Percentiles rank a stretch among this genome's conserved stretches.
phyloP scores from a whole-genome alignment of 2,329 filamentous ascomycete genomes.

The Sclerotinia minor region DNA sequence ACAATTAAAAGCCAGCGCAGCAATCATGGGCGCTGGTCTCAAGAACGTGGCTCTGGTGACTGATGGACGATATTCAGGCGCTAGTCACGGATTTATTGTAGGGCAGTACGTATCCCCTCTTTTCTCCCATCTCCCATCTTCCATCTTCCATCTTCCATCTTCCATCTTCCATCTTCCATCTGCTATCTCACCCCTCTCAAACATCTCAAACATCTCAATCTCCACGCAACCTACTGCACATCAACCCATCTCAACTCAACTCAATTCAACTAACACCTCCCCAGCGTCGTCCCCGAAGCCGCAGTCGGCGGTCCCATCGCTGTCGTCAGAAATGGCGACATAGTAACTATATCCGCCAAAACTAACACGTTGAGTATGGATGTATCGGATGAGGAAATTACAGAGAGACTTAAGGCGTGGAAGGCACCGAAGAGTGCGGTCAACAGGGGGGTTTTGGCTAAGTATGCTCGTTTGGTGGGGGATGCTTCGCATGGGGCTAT shows the following conservation, averaged over 20 bases:
- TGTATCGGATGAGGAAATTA: constrained; percentile 67
- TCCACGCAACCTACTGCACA: too few species aligned
- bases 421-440: constrained; percentile 69
- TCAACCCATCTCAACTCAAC: too few species aligned
- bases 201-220: too few species aligned
- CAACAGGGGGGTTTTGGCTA: constrained; percentile 80
- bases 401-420: constrained; percentile 64
- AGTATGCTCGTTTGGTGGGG: constrained; percentile 84
- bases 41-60: constrained; percentile 89
- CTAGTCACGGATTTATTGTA: constrained; percentile 75
- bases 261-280: not conserved
- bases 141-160: too few species aligned
- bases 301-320: constrained; percentile 87
- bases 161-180: too few species aligned
- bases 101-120: constrained; percentile 56
- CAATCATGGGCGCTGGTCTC: constrained; percentile 89
- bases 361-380: constrained; percentile 70
- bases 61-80: constrained; percentile 86
- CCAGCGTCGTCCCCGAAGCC: constrained; percentile 77
- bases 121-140: too few species aligned
- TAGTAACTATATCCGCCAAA: constrained; percentile 82
- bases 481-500: constrained; percentile 91
- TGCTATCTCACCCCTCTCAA: too few species aligned
- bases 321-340: constrained; percentile 75
- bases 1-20: constrained; percentile 82